Conservation (phyloP, 2,329 filamentous ascomycete species). For the Chrysosporium keratinophilum region DNA sequence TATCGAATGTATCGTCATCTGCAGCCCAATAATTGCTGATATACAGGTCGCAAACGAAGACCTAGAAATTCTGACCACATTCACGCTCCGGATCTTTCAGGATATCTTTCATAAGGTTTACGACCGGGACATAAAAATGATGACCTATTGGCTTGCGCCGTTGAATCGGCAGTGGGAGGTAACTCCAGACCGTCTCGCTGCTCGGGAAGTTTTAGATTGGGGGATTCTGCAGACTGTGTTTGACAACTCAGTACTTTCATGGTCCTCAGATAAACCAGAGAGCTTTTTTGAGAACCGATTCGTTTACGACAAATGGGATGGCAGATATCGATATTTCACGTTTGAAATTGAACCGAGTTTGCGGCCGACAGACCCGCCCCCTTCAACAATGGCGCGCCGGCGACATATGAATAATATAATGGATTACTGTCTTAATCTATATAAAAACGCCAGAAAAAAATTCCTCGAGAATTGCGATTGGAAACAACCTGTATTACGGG, state of each 20-base stretch:
- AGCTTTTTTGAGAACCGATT: slow-evolving; percentile 41
- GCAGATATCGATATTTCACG: slow-evolving; percentile 50
- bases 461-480: slow-evolving; percentile 45
- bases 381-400: slow-evolving; percentile 26
- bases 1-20: slow-evolving; percentile 48
- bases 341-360: slow-evolving; percentile 25
- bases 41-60: slow-evolving; percentile 36
- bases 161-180: slow-evolving; percentile 19
- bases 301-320: slow-evolving; percentile 48
- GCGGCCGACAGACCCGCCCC: slow-evolving; percentile 28
- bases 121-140: slow-evolving; percentile 48
- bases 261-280: slow-evolving; percentile 34
- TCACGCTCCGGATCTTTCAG: slow-evolving; percentile 65
- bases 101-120: slow-evolving; percentile 88
- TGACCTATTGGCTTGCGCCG: slow-evolving; percentile 80
- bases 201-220: slow-evolving; percentile 37
- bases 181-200: slow-evolving; percentile 1
- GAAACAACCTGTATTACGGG: slow-evolving; percentile 72
- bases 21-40: slow-evolving; percentile 35
- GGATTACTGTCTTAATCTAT: slow-evolving; percentile 73
- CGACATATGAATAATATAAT: slow-evolving; percentile 56
- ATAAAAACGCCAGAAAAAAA: slow-evolving; percentile 47
- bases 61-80: slow-evolving; percentile 52
- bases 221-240: slow-evolving; percentile 28
- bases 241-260: slow-evolving; percentile 33